Evolutionary conservation across 192 early-diverging fungal genomes (phyloP).

Genomic region (Linnemannia elongata): DNA sequence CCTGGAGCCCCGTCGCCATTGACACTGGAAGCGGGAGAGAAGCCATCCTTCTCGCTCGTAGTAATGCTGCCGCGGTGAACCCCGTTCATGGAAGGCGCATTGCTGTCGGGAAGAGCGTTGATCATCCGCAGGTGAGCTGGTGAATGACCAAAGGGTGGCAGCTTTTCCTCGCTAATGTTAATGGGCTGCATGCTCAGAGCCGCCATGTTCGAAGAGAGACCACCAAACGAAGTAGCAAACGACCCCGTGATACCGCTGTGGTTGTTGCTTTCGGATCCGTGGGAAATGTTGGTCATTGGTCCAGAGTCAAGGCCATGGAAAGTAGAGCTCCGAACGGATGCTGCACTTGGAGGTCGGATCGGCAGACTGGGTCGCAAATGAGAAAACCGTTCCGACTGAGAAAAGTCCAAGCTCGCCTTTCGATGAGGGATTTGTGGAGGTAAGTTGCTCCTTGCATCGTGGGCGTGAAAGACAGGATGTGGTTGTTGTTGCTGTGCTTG

Average conservation of each 20-base stretch:
- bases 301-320: constrained; percentile 50
- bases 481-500: constrained; percentile 28
- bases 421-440: constrained; percentile 46
- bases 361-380: constrained; percentile 47
- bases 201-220: constrained; percentile 16
- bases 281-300: neutral
- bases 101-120: constrained; percentile 27
- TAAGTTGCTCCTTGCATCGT: constrained; percentile 24
- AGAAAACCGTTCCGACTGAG: constrained; percentile 35
- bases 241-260: neutral
- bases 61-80: constrained; percentile 23
- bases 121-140: constrained; percentile 44
- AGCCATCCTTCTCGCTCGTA: constrained; percentile 32
- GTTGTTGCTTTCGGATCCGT: neutral
- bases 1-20: constrained; percentile 37
- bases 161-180: constrained; percentile 53
- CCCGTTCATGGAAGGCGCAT: neutral
- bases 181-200: constrained; percentile 42
- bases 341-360: constrained; percentile 47
- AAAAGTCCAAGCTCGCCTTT: constrained; percentile 53
- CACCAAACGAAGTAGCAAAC: neutral
- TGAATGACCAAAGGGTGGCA: constrained; percentile 53
- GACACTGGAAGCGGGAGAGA: constrained; percentile 40
- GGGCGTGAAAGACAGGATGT: neutral
- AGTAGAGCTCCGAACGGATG: constrained; percentile 49